Evolutionary conservation across 2,329 filamentous ascomycete species (phyloP), one percentile per base, ranked within the genome.

Genomic region (Fusarium anguioides): DNA sequence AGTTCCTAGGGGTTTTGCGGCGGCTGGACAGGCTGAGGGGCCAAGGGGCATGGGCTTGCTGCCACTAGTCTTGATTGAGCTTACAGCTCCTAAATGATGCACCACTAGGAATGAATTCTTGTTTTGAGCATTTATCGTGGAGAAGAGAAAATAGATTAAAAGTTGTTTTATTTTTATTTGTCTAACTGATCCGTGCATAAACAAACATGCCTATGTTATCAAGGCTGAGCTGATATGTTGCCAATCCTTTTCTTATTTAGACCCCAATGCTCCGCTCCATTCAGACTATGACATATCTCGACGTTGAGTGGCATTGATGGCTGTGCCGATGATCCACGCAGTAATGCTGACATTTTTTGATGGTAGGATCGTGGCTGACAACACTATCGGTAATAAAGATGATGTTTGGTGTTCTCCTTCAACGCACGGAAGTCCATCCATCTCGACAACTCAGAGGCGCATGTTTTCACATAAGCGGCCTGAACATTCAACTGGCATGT

Each of bases 321-420:
- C 64, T 66, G 56, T 66, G 65, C 36, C 31, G 39, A 37, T 65
- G 44, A 66, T 68, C 54, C 44, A 36, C 44, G 60, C 55, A 50
- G 51, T 18, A 52, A 69, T 62, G 65, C 65, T 68, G 65, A 66
- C 60, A 62, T 23, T 44, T 37, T 23, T 44, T 37, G 15, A 46
- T 47, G 14, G 33, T 42, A 27, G 47, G 44, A 46, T 52, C 45
- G 60, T 69, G 56, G 61, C 61, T 63, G 61, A 59, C 47, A 48
- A 45, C 61, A 45, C 56, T 48, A 66, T 66, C 36, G 24, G 47
- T 45, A 23, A 50, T 45, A 23, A 31, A 35, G 29, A 44, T 42
- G 20, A 47, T 53, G 21, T 41, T 26, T 37, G 17, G 58, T 35
- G 36, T 31, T 63, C 50, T 66, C 56, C 60, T 48, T 40, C 24